Evolutionary conservation across 257 asterid species (phyloP).

Genomic region (Penstemon eatonii): DNA sequence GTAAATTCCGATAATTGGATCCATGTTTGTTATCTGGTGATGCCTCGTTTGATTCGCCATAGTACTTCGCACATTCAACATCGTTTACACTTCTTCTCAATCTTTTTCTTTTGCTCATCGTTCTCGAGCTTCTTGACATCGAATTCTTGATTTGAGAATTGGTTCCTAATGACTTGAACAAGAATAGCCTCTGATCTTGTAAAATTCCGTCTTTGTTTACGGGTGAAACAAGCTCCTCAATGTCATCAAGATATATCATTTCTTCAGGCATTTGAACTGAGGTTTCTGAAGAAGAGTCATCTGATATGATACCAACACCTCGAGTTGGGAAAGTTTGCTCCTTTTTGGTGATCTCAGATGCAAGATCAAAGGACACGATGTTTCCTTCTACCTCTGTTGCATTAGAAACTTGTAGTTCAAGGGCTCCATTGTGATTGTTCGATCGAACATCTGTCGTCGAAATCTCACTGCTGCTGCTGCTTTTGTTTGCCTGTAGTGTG

Average conservation of each 20-base stretch:
- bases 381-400: slow-evolving; percentile 19
- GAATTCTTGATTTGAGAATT: slow-evolving; percentile 19
- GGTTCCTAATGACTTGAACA: slow-evolving; percentile 45
- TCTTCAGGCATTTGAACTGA: slow-evolving; percentile 39
- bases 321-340: not conserved
- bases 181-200: slow-evolving; percentile 52
- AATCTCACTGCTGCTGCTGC: slow-evolving; percentile 4
- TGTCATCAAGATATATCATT: slow-evolving; percentile 57
- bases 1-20: slow-evolving; percentile 22
- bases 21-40: slow-evolving; percentile 29
- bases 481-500: slow-evolving; percentile 32
- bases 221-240: slow-evolving; percentile 59
- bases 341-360: slow-evolving; percentile 18
- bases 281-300: slow-evolving; percentile 45
- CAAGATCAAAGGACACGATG: slow-evolving; percentile 22
- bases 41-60: slow-evolving; percentile 32
- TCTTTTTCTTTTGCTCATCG: slow-evolving; percentile 34
- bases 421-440: not conserved
- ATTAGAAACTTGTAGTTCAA: slow-evolving; percentile 4
- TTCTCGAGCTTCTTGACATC: slow-evolving; percentile 25
- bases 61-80: slow-evolving; percentile 41
- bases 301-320: not conserved
- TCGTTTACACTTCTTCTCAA: slow-evolving; percentile 39
- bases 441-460: slow-evolving; percentile 10
- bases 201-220: slow-evolving; percentile 26